Evolutionary conservation across 78 protist genomes (phyloP).

Genomic region (Dictyostelium brefeldianum): DNA sequence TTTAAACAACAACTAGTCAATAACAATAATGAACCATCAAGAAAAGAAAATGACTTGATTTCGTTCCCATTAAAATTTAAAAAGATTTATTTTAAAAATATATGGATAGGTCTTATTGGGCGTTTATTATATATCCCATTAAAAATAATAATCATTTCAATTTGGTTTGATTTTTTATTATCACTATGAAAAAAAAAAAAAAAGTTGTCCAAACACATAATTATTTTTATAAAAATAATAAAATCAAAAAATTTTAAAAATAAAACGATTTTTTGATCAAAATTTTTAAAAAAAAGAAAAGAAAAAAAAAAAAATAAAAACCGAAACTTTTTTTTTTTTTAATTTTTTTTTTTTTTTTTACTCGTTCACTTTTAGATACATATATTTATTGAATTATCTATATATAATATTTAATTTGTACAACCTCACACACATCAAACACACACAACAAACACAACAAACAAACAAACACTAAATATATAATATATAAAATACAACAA

Average conservation of each 20-base stretch:
- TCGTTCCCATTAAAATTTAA: slow-evolving; percentile 28
- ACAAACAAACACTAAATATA: too few species aligned
- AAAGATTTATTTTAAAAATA: not conserved
- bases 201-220: not conserved
- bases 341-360: too few species aligned
- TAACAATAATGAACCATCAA: not conserved
- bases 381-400: too few species aligned
- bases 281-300: too few species aligned
- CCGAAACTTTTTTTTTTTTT: too few species aligned
- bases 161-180: slow-evolving; percentile 65
- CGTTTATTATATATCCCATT: slow-evolving; percentile 31
- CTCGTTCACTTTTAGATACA: too few species aligned
- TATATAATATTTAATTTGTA: too few species aligned
- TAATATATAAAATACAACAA: not conserved
- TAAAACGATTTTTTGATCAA: too few species aligned
- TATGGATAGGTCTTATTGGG: slow-evolving; percentile 29
- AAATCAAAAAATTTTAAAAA: not conserved
- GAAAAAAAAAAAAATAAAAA: too few species aligned
- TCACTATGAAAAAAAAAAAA: not conserved
- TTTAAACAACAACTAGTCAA: not conserved
- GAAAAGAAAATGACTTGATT: slow-evolving; percentile 2
- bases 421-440: too few species aligned
- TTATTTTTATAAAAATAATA: too few species aligned
- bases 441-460: not conserved
- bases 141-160: slow-evolving; percentile 12